These are phyloP conservation scores for Orbilia javanica DNA, from an alignment of 2,329 filamentous ascomycete genomes.

Conservation along the genomic window DNA sequence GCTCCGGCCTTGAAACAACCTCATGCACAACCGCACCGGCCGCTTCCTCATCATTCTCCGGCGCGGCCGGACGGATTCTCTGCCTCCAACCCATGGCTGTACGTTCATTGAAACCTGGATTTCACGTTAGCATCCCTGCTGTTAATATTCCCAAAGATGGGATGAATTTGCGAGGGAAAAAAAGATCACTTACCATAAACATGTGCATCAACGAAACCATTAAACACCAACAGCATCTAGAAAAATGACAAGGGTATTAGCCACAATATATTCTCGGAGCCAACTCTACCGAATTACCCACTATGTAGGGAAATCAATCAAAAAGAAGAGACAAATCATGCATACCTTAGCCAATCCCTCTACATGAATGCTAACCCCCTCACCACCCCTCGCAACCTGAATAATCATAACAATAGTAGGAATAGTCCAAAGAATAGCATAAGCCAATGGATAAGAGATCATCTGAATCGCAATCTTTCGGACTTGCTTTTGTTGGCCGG, in stretches of 20 bases:
- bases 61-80: conserved; percentile 24
- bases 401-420: conserved; percentile 54
- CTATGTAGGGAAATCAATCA: background rate
- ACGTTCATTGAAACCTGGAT: conserved; percentile 51
- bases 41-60: conserved; percentile 12
- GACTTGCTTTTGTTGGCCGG: conserved; percentile 40
- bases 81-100: conserved; percentile 54
- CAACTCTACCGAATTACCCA: conserved; percentile 48
- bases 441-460: conserved; percentile 49
- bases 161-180: conserved; percentile 1
- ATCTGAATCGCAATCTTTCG: conserved; percentile 51
- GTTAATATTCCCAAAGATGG: background rate
- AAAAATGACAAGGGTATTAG: conserved; percentile 37
- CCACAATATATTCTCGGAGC: conserved; percentile 54
- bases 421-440: conserved; percentile 48
- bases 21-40: conserved; percentile 24
- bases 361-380: conserved; percentile 44
- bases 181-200: conserved; percentile 45
- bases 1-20: conserved; percentile 40
- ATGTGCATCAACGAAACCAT: conserved; percentile 54
- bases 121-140: conserved; percentile 39
- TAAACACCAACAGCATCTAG: conserved; percentile 54
- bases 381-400: conserved; percentile 35
- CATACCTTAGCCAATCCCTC: conserved; percentile 47
- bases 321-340: background rate